Base-by-base conservation (phyloP, 2,329 filamentous ascomycete species). In the Teratosphaeria zuluensis region DNA sequence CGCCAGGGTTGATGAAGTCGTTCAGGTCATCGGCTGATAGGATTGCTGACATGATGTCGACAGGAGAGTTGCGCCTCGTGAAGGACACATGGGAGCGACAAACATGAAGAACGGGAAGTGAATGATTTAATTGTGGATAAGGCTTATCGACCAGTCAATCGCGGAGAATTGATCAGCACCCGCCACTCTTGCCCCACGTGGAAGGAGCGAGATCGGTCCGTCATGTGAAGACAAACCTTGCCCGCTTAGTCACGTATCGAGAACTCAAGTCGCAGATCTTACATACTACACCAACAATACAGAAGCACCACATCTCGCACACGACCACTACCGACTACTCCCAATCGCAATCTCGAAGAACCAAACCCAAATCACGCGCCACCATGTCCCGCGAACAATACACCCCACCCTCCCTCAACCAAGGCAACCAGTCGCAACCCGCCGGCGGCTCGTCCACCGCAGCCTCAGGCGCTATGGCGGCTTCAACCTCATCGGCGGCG, bases 1-100 rank as follows among this genome's bases (percentile, higher is more conserved):
- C 92, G 62, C 92, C 92, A 14, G 94, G 94, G 59, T 89, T 94
- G 72, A 99, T 99, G 78, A 99, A 99, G 80, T 99, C 94, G 80
- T 99, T 99, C 62, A 99, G 81, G 74, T 96, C 92, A 78, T 99
- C 92, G 69, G 88, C 87, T 58, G 92, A 97, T 69, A 99, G 87
- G 69, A 99, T 99, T 63, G 94, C 94, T 72, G 91, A 96, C 94
- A 99, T 99, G 54, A 31, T 62, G 54, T 2, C 16, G 32, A 24
- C 9, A n/a, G 19, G 14, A 28, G 33, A 48, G 42, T 19, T 6
- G 14, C 4, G 55, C 68, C 67, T 68, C 65, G 53, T 46, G 62
- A 64, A 51, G 66, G 65, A 69, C 66, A 70, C 68, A 70, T 69
- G 57, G 58, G 63, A 30, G 32, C 31, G 51, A 9, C 42, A 28